Base-by-base conservation (phyloP, 805 yeast genomes). In the Teunomyces gatunensis region DNA sequence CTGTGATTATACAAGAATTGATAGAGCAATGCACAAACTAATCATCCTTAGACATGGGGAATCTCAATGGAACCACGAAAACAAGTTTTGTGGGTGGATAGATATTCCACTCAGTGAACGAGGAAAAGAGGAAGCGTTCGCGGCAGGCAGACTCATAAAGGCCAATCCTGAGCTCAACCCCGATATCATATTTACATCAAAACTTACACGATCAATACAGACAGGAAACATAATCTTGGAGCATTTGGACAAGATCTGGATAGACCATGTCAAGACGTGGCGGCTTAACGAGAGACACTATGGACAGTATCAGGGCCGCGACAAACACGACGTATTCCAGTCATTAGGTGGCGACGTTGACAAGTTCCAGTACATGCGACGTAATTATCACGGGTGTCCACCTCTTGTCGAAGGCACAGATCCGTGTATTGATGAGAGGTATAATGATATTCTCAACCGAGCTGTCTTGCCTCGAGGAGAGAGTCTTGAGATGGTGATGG, bases 31-130 rank as follows among this genome's bases (percentile, higher is more conserved):
- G 51, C 72, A 67, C 52, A 68, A 68, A 49, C 61, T 73, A 39
- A 67, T 73, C 13, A 68, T 73, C 4, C 66, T 73, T 34, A 71
- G 78, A 52, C 78, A 73, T 54, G 78, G 78, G 36, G 76, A 72
- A 50, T 65, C 72, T 6, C 67, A 67, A 54, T 68, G 75, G 69
- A 73, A 73, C 50, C 69, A 71, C 42, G 74, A 67, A 42, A 71
- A 69, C 54, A 67, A 63, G 52, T 73, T 73, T 53, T 69, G 77
- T 46, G 78, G 78, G 11, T 73, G 78, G 78, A 67, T 73, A 20
- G 78, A 73, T 49, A 61, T 69, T n/a, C 69, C 73, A 27, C 60
- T 73, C 17, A 60, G 69, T 27, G 59, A 53, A 5, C 68, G 67
- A 46, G 78, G 78, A 5, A 58, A 62, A 45, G 36, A 56, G 6